Conservation (phyloP, 1,284 basidiomycete species). For the Cryptococcus sp. region DNA sequence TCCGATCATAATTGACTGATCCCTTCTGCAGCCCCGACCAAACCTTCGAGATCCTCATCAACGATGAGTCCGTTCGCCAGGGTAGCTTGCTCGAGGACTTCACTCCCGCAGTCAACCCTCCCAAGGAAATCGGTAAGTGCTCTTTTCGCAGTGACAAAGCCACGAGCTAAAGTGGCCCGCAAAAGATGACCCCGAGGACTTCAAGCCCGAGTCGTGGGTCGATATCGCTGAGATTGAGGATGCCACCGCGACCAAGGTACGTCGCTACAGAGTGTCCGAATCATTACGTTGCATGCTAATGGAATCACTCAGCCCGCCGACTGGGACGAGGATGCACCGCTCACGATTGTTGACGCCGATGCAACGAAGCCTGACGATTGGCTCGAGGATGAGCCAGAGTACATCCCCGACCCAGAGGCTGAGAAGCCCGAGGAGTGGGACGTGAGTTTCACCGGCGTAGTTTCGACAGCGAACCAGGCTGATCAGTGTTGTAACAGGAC, state of each 20-base stretch:
- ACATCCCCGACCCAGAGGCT: slow-evolving; percentile 87
- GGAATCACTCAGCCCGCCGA: slow-evolving; percentile 68
- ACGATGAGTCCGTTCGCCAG: slow-evolving; percentile 76
- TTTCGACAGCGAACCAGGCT: neutral
- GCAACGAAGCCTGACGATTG: slow-evolving; percentile 92
- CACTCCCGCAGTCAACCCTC: slow-evolving; percentile 89
- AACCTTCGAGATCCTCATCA: slow-evolving; percentile 90
- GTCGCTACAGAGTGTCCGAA: slow-evolving; percentile 11
- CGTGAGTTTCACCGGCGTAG: slow-evolving; percentile 46
- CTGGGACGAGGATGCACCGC: slow-evolving; percentile 94
- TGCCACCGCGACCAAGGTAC: slow-evolving; percentile 76
- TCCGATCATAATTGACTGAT: slow-evolving; percentile 4
- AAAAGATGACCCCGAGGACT: slow-evolving; percentile 77
- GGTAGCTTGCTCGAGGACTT: slow-evolving; percentile 94
- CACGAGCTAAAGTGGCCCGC: neutral
- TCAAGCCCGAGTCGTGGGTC: slow-evolving; percentile 92
- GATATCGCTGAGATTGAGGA: slow-evolving; percentile 84
- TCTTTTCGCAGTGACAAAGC: neutral
- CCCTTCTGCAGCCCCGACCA: slow-evolving; percentile 73
- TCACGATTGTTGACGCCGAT: slow-evolving; percentile 82
- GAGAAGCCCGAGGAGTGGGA: slow-evolving; percentile 99
- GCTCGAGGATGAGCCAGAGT: slow-evolving; percentile 84
- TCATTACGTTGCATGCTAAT: neutral
- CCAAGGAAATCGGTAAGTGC: slow-evolving; percentile 72
- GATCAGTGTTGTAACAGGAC: slow-evolving; percentile 51